Base-by-base conservation (phyloP, 345 rosid species). In the Eutrema yunnanense region DNA sequence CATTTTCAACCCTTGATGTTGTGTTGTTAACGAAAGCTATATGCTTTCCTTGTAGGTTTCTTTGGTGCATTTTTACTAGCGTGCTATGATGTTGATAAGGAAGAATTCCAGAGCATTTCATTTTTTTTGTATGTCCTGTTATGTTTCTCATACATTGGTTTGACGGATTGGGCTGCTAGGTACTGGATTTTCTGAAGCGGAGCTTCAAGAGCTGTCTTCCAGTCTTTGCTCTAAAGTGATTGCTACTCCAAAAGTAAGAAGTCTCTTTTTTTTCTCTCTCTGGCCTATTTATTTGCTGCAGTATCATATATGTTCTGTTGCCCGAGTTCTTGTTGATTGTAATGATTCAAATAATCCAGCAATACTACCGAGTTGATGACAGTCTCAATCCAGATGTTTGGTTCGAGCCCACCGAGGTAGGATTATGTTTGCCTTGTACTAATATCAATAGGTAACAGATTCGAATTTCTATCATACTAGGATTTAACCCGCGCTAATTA, bases 31-130 rank as follows among this genome's bases (percentile, higher is more conserved):
- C n/a, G n/a, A n/a, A n/a, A n/a, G n/a, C n/a, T n/a, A n/a, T n/a
- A n/a, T n/a, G n/a, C n/a, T n/a, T n/a, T n/a, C n/a, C n/a, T n/a
- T n/a, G n/a, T n/a, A n/a, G n/a, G n/a, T n/a, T n/a, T n/a, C n/a
- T n/a, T 22, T 93, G 97, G 97, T 74, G 89, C 97, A 36, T 90
- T 90, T 87, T 85, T 90, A 80, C 86, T 93, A 74, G 97, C 97
- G 46, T 89, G 90, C 74, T 93, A 89, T 57, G 96, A 90, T 82
- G 69, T 41, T 59, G 78, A 65, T 14, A 87, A 83, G 14, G 96
- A 90, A 54, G 97, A 90, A 80, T 90, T 65, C 69, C 96, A 90
- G 79, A 93, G 90, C 86, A 93, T 93, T 65, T 90, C 22, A 22
- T 22, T 2, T 6, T 78, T 68, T 57, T 33, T 47, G 40, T 69